These are phyloP conservation scores for Leishmania tarentolae DNA, from an alignment of 208 protist genomes.

Conservation along the genomic window DNA sequence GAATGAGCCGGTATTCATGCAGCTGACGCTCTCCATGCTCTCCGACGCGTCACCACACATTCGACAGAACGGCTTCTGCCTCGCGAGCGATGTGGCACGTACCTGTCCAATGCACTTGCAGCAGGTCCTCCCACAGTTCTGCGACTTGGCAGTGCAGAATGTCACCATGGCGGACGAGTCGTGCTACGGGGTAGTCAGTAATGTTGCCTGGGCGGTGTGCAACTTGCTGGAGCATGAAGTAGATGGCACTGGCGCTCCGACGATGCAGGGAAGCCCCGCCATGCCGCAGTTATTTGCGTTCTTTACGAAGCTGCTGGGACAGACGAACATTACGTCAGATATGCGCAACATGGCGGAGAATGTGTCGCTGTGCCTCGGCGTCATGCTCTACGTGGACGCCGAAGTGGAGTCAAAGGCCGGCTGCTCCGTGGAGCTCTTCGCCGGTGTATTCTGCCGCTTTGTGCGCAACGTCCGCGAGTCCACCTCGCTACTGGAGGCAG, in stretches of 20 bases:
- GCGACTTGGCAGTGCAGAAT: constrained; percentile 54
- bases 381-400: constrained; percentile 62
- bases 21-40: constrained; percentile 52
- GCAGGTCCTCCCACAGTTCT: constrained; percentile 40
- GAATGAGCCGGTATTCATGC: constrained; percentile 58
- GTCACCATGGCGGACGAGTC: constrained; percentile 41
- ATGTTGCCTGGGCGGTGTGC: constrained; percentile 81
- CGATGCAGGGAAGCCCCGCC: constrained; percentile 41
- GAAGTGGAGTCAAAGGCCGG: constrained; percentile 49
- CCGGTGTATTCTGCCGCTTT: constrained; percentile 65
- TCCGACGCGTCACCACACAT: constrained; percentile 57
- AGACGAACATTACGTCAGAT: constrained; percentile 44
- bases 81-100: constrained; percentile 71
- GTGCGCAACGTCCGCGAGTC: constrained; percentile 74
- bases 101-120: constrained; percentile 61
- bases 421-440: constrained; percentile 51
- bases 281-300: constrained; percentile 56
- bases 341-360: constrained; percentile 91
- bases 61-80: constrained; percentile 75
- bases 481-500: constrained; percentile 52
- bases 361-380: constrained; percentile 70
- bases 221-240: constrained; percentile 79
- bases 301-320: constrained; percentile 46
- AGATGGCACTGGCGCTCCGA: constrained; percentile 49
- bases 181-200: constrained; percentile 67